Evolutionary conservation across 805 yeast genomes (phyloP).

Genomic region (Candida glaebosa): DNA sequence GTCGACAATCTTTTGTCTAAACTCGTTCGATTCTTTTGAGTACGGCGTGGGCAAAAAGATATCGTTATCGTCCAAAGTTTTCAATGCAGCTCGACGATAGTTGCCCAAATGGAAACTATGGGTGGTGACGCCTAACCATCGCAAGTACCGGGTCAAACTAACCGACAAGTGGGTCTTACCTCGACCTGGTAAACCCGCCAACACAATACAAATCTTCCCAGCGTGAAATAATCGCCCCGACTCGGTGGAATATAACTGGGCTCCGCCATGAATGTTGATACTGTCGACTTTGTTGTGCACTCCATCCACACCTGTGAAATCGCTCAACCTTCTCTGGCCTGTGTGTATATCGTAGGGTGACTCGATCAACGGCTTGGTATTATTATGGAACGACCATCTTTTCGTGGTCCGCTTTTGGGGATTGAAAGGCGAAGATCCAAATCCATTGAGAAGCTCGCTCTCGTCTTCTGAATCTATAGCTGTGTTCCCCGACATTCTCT

Average conservation of each 20-base stretch:
- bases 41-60: conserved; percentile 58
- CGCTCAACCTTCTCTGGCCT: conserved; percentile 35
- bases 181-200: conserved; percentile 93
- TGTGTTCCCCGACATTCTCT: conserved; percentile 7
- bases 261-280: conserved; percentile 27
- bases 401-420: conserved; percentile 35
- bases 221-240: conserved; percentile 93
- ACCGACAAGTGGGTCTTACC: conserved; percentile 94
- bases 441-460: conserved; percentile 31
- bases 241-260: conserved; percentile 89
- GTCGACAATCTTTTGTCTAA: conserved; percentile 57
- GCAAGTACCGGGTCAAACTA: conserved; percentile 81
- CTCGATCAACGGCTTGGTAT: conserved; percentile 34
- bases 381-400: conserved; percentile 42
- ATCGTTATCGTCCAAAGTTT: conserved; percentile 52
- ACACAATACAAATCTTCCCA: conserved; percentile 82
- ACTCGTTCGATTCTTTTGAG: conserved; percentile 38
- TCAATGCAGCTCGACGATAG: conserved; percentile 61
- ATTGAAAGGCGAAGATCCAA: conserved; percentile 32
- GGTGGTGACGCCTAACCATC: conserved; percentile 96
- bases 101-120: conserved; percentile 91
- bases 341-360: conserved; percentile 24
- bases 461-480: conserved; percentile 25
- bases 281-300: conserved; percentile 72
- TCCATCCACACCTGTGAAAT: conserved; percentile 44